Conservation (phyloP, 352 stramenopile species). For the Globisporangium paroecandrum region DNA sequence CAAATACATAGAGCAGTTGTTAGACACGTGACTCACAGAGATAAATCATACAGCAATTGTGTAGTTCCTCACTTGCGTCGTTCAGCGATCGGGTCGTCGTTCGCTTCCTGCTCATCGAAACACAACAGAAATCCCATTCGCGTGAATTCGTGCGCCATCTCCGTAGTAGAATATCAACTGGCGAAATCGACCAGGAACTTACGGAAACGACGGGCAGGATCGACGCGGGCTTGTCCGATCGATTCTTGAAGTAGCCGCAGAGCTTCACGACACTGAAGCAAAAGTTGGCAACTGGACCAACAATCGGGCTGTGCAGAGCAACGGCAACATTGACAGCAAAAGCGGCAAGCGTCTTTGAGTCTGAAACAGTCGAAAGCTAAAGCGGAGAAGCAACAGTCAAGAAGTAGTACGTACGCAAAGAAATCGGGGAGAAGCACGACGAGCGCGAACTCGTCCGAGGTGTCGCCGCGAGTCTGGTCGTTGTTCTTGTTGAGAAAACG, state of each 20-base stretch:
- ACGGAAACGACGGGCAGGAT: slow-evolving; percentile 68
- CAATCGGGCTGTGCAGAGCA: slow-evolving; percentile 33
- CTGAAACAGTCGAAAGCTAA: not conserved
- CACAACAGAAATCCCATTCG: not conserved
- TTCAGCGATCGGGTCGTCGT: slow-evolving; percentile 76
- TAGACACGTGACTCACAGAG: not conserved
- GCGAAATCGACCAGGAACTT: not conserved
- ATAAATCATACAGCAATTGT: not conserved
- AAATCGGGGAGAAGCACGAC: slow-evolving; percentile 67
- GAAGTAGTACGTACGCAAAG: slow-evolving; percentile 45
- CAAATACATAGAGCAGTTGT: not conserved
- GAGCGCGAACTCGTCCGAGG: slow-evolving; percentile 76
- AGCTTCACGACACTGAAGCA: slow-evolving; percentile 83
- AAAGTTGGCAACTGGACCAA: slow-evolving; percentile 69
- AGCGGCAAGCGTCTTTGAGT: not conserved
- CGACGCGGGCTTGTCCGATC: slow-evolving; percentile 47
- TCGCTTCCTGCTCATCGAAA: slow-evolving; percentile 32
- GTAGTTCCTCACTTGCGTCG: slow-evolving; percentile 64
- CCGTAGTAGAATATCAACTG: not conserved
- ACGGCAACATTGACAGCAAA: slow-evolving; percentile 3
- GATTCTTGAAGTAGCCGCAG: slow-evolving; percentile 83
- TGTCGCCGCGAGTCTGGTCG: slow-evolving; percentile 65
- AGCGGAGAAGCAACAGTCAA: not conserved
- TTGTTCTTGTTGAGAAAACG: slow-evolving; percentile 80
- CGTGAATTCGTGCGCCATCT: not conserved